Conservation (phyloP, 2,329 filamentous ascomycete genomes). For the Magnaporthiopsis rhizophila region DNA sequence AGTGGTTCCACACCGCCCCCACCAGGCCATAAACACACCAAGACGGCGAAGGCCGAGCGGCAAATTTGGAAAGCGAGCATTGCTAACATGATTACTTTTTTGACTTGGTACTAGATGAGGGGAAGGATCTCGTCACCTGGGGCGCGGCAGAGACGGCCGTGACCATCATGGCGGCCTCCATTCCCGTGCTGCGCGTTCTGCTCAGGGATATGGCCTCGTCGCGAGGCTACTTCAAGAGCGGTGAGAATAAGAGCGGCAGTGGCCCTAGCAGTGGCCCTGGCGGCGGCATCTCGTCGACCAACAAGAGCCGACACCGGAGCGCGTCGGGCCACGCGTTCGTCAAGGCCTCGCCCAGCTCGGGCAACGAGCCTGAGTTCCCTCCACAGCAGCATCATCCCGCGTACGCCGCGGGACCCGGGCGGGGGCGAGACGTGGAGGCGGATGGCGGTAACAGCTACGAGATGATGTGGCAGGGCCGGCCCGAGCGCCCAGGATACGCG, state of each 20-base stretch:
- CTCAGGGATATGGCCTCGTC: constrained; percentile 9
- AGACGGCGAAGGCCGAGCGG: too few relatives aligned
- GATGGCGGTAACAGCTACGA: not conserved
- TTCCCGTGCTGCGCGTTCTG: constrained; percentile 22
- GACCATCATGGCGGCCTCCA: constrained; percentile 25
- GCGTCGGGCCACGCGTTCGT: not conserved
- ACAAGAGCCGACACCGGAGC: not conserved
- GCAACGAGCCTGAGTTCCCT: not conserved
- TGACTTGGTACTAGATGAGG: constrained; percentile 7
- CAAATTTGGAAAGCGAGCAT: not conserved
- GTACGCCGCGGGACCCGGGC: too few relatives aligned
- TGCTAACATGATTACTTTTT: not conserved
- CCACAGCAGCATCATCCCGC: too few relatives aligned
- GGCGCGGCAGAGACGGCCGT: constrained; percentile 23
- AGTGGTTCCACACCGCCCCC: too few relatives aligned
- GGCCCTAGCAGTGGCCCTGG: too few relatives aligned
- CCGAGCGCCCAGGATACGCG: not conserved
- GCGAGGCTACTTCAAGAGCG: not conserved
- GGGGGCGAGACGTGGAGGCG: not conserved
- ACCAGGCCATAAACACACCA: not conserved
- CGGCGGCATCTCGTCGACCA: not conserved
- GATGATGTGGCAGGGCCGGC: not conserved
- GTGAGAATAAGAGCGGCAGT: not conserved
- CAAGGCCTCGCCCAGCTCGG: not conserved
- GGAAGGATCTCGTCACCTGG: constrained; percentile 17